These are phyloP conservation scores for Reticulascus tulasneorum DNA, from an alignment of 2,329 filamentous ascomycete genomes.

Conservation along the genomic window DNA sequence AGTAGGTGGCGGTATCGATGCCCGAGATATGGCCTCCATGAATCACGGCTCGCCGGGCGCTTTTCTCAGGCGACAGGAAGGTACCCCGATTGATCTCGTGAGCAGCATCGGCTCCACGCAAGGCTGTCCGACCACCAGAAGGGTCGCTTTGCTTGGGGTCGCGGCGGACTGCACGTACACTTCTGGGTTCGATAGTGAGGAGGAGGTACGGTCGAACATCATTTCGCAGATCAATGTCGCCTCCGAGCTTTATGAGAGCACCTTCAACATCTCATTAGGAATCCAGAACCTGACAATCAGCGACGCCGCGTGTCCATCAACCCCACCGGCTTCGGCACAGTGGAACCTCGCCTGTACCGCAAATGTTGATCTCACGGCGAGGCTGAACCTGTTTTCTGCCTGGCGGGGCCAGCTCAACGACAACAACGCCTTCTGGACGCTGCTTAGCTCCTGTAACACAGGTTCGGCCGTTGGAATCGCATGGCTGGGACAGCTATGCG, in stretches of 20 bases:
- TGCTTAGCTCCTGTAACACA: slow-evolving; percentile 71
- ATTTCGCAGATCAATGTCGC: slow-evolving; percentile 80
- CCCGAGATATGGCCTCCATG: background rate
- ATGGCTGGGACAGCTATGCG: slow-evolving; percentile 80
- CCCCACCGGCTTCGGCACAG: slow-evolving; percentile 55
- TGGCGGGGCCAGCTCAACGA: slow-evolving; percentile 74
- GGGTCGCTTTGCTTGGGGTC: slow-evolving; percentile 84
- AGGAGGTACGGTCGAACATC: slow-evolving; percentile 63
- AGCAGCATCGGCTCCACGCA: slow-evolving; percentile 66
- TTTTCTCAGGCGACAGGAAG: no score
- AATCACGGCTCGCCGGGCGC: background rate
- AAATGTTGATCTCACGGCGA: slow-evolving; percentile 59
- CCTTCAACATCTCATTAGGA: slow-evolving; percentile 85
- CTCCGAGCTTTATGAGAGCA: slow-evolving; percentile 74
- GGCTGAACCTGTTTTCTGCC: slow-evolving; percentile 74
- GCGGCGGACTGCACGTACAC: slow-evolving; percentile 86
- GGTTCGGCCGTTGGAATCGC: slow-evolving; percentile 77
- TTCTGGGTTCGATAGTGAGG: slow-evolving; percentile 57
- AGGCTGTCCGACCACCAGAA: slow-evolving; percentile 75
- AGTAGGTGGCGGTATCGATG: background rate
- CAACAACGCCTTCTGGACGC: slow-evolving; percentile 79
- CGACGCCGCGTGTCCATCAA: slow-evolving; percentile 63
- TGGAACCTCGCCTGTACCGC: slow-evolving; percentile 74
- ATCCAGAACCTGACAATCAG: slow-evolving; percentile 75
- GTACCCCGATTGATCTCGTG: background rate